Evolutionary conservation across 108 stramenopile genomes (phyloP).

Genomic region (Seminavis robusta): DNA sequence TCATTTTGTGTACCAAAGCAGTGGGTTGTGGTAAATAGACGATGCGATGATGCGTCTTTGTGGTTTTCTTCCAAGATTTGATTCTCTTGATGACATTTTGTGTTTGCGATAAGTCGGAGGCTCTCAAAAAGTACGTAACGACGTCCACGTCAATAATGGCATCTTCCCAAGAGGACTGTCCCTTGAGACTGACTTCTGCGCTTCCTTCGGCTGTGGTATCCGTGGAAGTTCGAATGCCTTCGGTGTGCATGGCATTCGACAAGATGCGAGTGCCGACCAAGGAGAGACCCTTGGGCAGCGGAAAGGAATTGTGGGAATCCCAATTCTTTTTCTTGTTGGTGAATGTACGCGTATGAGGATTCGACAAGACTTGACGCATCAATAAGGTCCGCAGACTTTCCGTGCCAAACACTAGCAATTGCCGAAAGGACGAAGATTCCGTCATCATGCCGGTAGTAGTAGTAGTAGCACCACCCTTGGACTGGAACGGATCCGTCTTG

Average conservation of each 20-base stretch:
- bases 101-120: conserved; percentile 26
- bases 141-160: conserved; percentile 30
- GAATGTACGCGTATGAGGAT: conserved; percentile 37
- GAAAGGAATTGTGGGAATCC: conserved; percentile 28
- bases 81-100: conserved; percentile 9
- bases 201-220: neutral
- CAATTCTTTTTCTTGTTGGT: conserved; percentile 27
- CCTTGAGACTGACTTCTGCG: neutral
- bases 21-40: conserved; percentile 52
- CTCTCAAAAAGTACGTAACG: conserved; percentile 41
- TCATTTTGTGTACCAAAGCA: conserved; percentile 24
- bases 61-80: conserved; percentile 6
- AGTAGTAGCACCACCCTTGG: too few species aligned
- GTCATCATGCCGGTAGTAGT: neutral
- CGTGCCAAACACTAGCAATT: conserved; percentile 48
- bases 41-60: conserved; percentile 32
- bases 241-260: neutral
- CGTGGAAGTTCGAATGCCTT: neutral
- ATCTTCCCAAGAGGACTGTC: neutral
- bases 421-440: conserved; percentile 24
- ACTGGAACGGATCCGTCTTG: conserved; percentile 2
- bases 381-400: conserved; percentile 39
- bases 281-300: conserved; percentile 22
- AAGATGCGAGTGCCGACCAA: conserved; percentile 43
- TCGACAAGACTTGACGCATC: conserved; percentile 45